phyloP scores from a whole-genome alignment of 2,329 filamentous ascomycete species.

The Xylaria digitata region DNA sequence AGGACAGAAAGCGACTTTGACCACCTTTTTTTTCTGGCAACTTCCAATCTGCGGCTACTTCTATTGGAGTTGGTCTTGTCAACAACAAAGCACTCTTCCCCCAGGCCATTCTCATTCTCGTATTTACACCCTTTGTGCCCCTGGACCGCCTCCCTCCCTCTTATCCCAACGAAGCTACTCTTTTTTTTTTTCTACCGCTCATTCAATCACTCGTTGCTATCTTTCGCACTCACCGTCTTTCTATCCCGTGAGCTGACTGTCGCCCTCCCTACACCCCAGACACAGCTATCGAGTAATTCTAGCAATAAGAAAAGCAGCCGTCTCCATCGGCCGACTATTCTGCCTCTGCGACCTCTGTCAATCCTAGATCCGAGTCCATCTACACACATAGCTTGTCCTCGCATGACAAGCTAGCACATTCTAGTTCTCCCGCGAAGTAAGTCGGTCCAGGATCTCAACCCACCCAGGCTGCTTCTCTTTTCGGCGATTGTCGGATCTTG shows the following conservation, averaged over 20 bases:
- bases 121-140: conserved; percentile 46
- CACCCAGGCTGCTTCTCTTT: conserved; percentile 26
- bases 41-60: conserved; percentile 45
- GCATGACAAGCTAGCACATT: conserved; percentile 42
- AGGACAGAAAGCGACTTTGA: conserved; percentile 43
- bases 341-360: conserved; percentile 36
- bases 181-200: conserved; percentile 42
- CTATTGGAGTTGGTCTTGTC: conserved; percentile 45
- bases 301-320: conserved; percentile 28
- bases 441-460: conserved; percentile 33
- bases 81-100: conserved; percentile 46
- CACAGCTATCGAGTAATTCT: conserved; percentile 41
- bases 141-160: conserved; percentile 42
- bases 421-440: conserved; percentile 42
- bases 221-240: conserved; percentile 39
- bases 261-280: conserved; percentile 42
- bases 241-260: conserved; percentile 46
- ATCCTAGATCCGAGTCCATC: conserved; percentile 24
- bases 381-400: conserved; percentile 42
- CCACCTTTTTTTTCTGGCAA: conserved; percentile 47
- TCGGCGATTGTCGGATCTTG: conserved; percentile 36
- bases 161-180: conserved; percentile 48
- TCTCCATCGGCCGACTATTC: conserved; percentile 40
- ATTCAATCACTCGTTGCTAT: conserved; percentile 38
- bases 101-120: conserved; percentile 41